A percentile compares a stretch with the other conserved stretches of the same genome.
Conservation (phyloP, 2,329 filamentous ascomycete genomes). For the Lachnellula arida region DNA sequence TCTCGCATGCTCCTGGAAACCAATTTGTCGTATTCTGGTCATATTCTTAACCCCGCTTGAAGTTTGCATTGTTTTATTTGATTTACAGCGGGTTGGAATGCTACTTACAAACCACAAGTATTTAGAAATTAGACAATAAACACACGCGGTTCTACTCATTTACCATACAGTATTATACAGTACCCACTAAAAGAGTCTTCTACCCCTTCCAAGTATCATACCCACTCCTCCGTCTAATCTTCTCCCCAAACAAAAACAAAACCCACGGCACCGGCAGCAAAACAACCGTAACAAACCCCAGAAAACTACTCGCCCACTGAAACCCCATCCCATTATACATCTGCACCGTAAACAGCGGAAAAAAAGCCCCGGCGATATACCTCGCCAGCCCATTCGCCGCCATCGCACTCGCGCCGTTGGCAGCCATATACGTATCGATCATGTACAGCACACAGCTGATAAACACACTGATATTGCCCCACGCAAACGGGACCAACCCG, state of each 20-base stretch:
- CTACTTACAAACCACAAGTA: too few relatives aligned
- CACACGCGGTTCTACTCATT: too few relatives aligned
- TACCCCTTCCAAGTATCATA: conserved; percentile 20
- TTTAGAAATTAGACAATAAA: too few relatives aligned
- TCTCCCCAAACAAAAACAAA: conserved; percentile 45
- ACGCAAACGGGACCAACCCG: conserved; percentile 43
- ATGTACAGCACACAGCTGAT: conserved; percentile 26
- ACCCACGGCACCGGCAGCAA: conserved; percentile 51
- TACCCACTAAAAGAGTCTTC: conserved; percentile 5
- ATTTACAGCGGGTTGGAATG: too few relatives aligned
- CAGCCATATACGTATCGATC: conserved; percentile 24
- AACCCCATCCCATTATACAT: conserved; percentile 36
- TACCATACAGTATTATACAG: too few relatives aligned
- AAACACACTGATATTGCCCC: conserved; percentile 56
- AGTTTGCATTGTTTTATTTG: too few relatives aligned
- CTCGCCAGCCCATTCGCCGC: conserved; percentile 55
- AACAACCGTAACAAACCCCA: conserved; percentile 36
- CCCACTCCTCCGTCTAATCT: conserved; percentile 31
- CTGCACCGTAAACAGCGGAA: conserved; percentile 57
- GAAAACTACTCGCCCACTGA: conserved; percentile 35
- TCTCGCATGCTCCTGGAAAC: too few relatives aligned
- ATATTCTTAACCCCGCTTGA: too few relatives aligned
- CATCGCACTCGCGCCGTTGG: conserved; percentile 36
- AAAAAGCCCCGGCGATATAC: conserved; percentile 51
- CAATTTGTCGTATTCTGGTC: too few relatives aligned